phyloP scores from a whole-genome alignment of 2,329 filamentous ascomycete species.

The Colletotrichum sp. region DNA sequence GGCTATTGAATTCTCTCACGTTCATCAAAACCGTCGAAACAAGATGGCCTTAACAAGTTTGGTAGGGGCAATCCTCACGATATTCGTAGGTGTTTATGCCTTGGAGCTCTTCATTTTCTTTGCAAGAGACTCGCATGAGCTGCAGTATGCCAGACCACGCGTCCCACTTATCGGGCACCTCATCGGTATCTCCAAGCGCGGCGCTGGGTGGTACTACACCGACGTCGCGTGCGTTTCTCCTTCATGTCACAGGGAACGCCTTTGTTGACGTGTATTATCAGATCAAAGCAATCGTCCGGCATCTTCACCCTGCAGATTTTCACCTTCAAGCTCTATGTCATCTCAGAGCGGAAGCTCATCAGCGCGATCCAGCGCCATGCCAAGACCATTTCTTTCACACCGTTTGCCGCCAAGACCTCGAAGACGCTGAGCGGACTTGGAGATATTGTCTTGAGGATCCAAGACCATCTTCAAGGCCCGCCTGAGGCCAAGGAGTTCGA shows the following conservation, averaged over 20 bases:
- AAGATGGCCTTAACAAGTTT: background rate
- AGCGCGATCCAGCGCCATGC: background rate
- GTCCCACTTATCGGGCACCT: constrained; percentile 11
- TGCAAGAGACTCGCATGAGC: background rate
- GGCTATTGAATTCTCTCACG: background rate
- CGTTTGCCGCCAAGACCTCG: background rate
- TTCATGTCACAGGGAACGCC: accelerated
- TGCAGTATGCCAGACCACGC: background rate
- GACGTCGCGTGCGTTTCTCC: background rate
- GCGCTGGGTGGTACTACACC: background rate
- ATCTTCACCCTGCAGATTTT: background rate
- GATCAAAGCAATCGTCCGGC: background rate
- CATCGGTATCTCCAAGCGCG: background rate
- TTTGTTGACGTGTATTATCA: background rate
- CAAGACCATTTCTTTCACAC: background rate
- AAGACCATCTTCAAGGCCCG: background rate
- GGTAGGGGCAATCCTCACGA: background rate
- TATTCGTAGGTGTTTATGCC: background rate
- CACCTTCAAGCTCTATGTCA: background rate
- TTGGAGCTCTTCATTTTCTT: background rate
- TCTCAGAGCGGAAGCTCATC: background rate
- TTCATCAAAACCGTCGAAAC: background rate
- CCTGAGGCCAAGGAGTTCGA: background rate
- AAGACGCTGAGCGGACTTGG: background rate
- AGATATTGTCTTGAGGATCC: background rate